A percentile compares a stretch with the other conserved stretches of the same genome.
Conservation (phyloP, 441 rosid genomes). For the Kokia cookei region DNA sequence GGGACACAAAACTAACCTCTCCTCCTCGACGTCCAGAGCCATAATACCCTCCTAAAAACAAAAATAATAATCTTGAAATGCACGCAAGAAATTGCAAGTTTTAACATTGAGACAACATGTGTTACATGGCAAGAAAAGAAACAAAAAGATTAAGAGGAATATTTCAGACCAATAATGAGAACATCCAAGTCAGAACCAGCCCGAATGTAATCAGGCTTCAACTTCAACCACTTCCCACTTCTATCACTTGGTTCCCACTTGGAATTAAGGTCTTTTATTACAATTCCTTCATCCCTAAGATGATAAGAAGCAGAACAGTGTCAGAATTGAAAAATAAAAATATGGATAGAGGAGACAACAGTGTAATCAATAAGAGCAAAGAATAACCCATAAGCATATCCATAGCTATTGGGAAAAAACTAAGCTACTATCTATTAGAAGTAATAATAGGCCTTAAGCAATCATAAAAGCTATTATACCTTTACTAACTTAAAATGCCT, state of each 20-base stretch:
- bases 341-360: neutral
- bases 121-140: neutral
- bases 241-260: constrained; percentile 99
- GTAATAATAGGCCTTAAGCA: neutral
- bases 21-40: constrained; percentile 99
- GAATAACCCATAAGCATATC: neutral
- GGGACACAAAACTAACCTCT: constrained; percentile 43
- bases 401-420: neutral
- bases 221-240: constrained; percentile 95
- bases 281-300: constrained; percentile 86
- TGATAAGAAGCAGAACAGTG: neutral
- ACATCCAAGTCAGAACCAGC: constrained; percentile 92
- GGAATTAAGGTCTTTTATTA: constrained; percentile 81
- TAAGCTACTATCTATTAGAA: neutral
- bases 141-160: neutral
- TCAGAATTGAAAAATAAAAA: neutral
- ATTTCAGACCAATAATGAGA: constrained; percentile 70
- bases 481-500: no score
- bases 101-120: neutral
- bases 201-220: constrained; percentile 87
- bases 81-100: neutral
- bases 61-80: constrained; percentile 3
- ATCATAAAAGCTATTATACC: neutral
- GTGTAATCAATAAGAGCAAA: neutral
- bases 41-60: constrained; percentile 81